Evolutionary conservation across 352 stramenopile genomes (phyloP).

Genomic region (Phytophthora macrochlamydospora): DNA sequence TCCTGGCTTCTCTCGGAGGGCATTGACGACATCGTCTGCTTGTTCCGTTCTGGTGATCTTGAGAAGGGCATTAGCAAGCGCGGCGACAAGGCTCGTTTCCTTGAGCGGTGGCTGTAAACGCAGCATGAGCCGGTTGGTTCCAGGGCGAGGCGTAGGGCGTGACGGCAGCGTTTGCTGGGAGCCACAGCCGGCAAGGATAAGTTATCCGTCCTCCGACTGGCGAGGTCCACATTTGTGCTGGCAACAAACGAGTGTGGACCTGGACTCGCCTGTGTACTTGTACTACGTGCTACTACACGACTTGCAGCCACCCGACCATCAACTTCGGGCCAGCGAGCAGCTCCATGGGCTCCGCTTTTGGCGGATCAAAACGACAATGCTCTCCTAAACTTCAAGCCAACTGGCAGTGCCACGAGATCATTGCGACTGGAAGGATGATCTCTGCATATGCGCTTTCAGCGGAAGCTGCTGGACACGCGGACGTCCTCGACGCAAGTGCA

Average conservation of each 20-base stretch:
- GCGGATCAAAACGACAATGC: constrained; percentile 11
- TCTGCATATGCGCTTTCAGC: background rate
- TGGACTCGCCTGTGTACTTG: background rate
- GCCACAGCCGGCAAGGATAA: no score
- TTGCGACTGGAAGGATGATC: background rate
- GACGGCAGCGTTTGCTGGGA: no score
- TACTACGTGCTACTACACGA: no score
- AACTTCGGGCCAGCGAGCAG: constrained; percentile 22
- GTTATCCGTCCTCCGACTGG: no score
- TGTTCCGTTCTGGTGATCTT: background rate
- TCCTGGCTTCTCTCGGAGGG: background rate
- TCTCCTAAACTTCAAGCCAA: background rate
- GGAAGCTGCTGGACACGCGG: background rate
- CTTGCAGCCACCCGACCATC: constrained; percentile 5
- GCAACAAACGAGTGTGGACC: background rate
- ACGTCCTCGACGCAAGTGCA: background rate
- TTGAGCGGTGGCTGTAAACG: no score
- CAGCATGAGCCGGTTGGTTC: no score
- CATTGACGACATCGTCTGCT: background rate
- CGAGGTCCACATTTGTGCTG: no score
- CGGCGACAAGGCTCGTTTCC: no score
- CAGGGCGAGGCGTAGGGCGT: no score
- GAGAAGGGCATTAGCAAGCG: no score
- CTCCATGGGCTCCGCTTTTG: constrained; percentile 17
- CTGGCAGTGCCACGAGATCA: background rate